Evolutionary conservation across 2,329 filamentous ascomycete genomes (phyloP), one percentile per base, ranked within the genome.

Genomic region (Fusarium albosuccineum): DNA sequence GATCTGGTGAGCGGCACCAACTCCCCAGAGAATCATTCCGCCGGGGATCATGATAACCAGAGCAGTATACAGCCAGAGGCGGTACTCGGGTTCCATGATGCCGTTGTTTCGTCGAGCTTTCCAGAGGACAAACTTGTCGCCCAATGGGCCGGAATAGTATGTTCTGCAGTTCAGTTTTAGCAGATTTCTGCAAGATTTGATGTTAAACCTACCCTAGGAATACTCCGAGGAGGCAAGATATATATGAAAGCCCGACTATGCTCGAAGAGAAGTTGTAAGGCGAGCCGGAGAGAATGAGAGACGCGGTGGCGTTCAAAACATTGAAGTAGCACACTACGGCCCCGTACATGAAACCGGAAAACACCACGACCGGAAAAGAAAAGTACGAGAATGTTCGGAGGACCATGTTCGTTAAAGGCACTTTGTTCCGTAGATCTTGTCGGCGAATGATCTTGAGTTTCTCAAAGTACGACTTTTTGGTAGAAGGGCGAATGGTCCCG

Each of bases 21-120:
- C 73, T 3, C 75, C 75, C 73, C 73, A 76, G 10, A 76, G 66
- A 22, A 76, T 64, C 9, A 75, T 64, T 1, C 63, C 62, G 5
- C 52, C 66, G 2, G 75, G 73, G 9, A 71, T 56, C 7, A 72
- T 46, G 36, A 75, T 41, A 1, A 70, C 46, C 16, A 73, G 70
- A 17, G 73, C 59, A 29, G 71, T 41, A 55, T 79, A 79, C 1
- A 78, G 72, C 80, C 79, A 82, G 3, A 81, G 70, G 1, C 79
- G 74, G 29, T 79, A 76, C 56, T 82, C 80, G 1, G 79, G 73
- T 57, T 81, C 80, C 30, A 74, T 76, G n/a, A 81, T 72, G 11
- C 80, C 79, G 27, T 74, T 70, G 61, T 82, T 82, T 42, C 74
- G 74, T 8, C 79, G 76, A 0, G 79, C 77, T 10, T 76, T 65